These are phyloP conservation scores for Boletus tylopilopsis DNA, from an alignment of 768 basidiomycete genomes.

Conservation along the genomic window DNA sequence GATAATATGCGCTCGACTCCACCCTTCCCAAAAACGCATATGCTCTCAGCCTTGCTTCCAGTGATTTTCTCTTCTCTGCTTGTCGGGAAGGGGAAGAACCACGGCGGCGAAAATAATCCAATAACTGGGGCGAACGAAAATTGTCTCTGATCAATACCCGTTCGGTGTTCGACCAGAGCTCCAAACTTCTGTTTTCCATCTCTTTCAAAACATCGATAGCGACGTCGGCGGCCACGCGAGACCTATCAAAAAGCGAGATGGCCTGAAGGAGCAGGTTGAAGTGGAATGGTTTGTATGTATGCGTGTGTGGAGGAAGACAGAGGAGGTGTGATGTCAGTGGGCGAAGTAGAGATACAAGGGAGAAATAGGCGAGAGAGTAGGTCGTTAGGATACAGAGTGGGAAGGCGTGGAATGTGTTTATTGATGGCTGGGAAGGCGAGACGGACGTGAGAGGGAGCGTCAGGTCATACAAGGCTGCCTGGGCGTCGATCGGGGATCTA, in stretches of 20 bases:
- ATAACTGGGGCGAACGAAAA: constrained; percentile 48
- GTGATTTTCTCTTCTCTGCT: not conserved
- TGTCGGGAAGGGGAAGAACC: not conserved
- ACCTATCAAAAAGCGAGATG: constrained; percentile 41
- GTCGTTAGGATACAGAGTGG: constrained; percentile 27
- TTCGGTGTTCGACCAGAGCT: constrained; percentile 41
- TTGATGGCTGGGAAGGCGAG: constrained; percentile 22
- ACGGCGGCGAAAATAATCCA: constrained; percentile 39
- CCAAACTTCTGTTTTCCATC: constrained; percentile 45
- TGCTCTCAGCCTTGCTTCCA: constrained; percentile 22
- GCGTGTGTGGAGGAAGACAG: constrained; percentile 18
- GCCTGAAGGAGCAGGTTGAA: constrained; percentile 56
- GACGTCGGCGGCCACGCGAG: constrained; percentile 37
- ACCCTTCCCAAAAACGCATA: constrained; percentile 27
- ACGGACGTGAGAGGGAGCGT: constrained; percentile 37
- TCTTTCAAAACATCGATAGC: constrained; percentile 40
- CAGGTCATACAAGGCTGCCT: constrained; percentile 41
- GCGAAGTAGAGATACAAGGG: constrained; percentile 44
- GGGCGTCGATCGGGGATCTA: constrained; percentile 42
- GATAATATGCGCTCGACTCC: constrained; percentile 39
- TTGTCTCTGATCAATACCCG: constrained; percentile 45
- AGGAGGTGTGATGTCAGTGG: constrained; percentile 43
- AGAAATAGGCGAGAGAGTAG: constrained; percentile 47
- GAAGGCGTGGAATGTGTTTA: constrained; percentile 2
- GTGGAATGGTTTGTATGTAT: constrained; percentile 24